Base-by-base conservation (phyloP, 2,329 filamentous ascomycete genomes). In the Nakataea oryzae region DNA sequence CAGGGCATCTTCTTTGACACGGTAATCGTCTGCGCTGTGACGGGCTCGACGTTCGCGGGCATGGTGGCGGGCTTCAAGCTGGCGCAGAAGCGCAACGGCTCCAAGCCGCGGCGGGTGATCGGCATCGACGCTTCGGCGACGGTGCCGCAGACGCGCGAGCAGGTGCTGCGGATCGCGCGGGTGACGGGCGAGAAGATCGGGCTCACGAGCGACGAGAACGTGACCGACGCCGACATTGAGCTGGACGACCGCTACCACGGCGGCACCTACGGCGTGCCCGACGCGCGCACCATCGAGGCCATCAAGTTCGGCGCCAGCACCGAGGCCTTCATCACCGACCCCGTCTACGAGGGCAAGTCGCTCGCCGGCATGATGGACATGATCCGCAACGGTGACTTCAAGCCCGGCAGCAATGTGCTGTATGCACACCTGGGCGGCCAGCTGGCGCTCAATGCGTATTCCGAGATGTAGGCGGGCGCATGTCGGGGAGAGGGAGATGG, bases 311-410 rank as follows among this genome's bases (percentile, higher is more conserved):
- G 84, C 6, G 88, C 88, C 0, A 72, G 76, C 63, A 89, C 84
- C 1, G 88, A 91, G 75, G 88, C 82, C 0, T 86, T 91, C 67
- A 88, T 91, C 65, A 90, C 87, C 0, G 88, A 91, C 69, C 88
- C 87, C 0, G 88, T 91, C 1, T 91, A 91, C 68, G 87, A 90
- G 74, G 88, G 88, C 1, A 91, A 91, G 81, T 88, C 84, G 67
- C 74, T 91, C 71, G 86, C 86, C 4, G 88, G 87, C 0, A 81
- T 90, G 86, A 83, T 90, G 66, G 86, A 86, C 70, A 74, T 90
- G 75, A 83, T 89, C 24, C 80, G 75, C 65, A 83, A 80, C 60
- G 86, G 82, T 0, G 83, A 86, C 70, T 85, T 90, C 63, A 54
- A 70, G 0, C 72, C 74, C 3, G 79, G 79, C 0, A 84, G 84